These are phyloP conservation scores for Cystobasidium onofrii DNA, from an alignment of 768 basidiomycete genomes.

Conservation along the genomic window DNA sequence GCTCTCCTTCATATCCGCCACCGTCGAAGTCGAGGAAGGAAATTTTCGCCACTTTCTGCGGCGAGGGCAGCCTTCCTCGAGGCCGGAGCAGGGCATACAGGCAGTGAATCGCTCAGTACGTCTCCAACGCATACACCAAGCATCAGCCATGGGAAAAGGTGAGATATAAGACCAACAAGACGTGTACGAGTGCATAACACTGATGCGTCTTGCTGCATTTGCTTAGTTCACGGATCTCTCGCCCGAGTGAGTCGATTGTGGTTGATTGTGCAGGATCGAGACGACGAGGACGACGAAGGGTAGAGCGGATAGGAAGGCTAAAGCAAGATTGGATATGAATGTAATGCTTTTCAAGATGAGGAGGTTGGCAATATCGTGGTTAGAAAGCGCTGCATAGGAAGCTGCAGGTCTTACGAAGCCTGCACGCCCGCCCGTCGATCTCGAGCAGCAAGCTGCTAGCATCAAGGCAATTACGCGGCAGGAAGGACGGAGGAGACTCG, in stretches of 20 bases:
- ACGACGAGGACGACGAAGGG: neutral
- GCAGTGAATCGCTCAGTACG: neutral
- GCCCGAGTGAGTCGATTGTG: constrained; percentile 9
- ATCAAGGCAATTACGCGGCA: too few species aligned
- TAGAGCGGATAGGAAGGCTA: neutral
- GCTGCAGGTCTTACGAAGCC: too few species aligned
- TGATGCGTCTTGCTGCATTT: neutral
- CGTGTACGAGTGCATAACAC: constrained; percentile 3
- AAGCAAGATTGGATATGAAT: neutral
- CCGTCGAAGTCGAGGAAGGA: neutral
- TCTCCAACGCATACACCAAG: neutral
- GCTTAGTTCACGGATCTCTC: constrained; percentile 30
- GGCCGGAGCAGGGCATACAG: neutral
- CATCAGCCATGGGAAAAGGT: constrained; percentile 26
- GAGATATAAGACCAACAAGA: neutral
- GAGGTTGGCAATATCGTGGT: neutral
- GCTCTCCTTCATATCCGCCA: neutral
- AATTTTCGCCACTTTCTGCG: neutral
- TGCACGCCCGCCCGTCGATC: too few species aligned
- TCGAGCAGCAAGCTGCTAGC: too few species aligned
- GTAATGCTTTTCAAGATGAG: neutral
- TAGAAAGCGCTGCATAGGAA: too few species aligned
- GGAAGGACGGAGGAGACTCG: too few species aligned
- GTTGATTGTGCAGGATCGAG: neutral
- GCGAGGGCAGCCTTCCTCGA: neutral